Percentiles rank a stretch among this genome's conserved stretches.
These are phyloP conservation scores for Phytophthora aleatoria DNA, from an alignment of 352 stramenopile genomes.

Conservation along the genomic window DNA sequence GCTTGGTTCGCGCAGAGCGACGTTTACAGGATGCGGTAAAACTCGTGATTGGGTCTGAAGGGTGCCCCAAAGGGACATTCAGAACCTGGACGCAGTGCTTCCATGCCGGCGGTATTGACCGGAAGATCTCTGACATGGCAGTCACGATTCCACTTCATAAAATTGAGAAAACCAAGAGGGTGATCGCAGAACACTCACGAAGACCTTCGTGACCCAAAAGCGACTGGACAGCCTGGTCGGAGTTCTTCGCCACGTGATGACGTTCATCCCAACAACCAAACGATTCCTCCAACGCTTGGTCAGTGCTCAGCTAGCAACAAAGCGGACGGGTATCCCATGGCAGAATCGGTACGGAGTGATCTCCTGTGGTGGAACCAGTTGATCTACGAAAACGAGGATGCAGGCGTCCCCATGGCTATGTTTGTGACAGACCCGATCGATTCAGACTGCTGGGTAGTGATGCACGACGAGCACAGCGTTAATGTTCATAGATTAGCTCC, in stretches of 20 bases:
- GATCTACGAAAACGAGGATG: background rate
- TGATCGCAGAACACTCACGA: background rate
- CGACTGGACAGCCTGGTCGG: background rate
- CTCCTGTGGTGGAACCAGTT: background rate
- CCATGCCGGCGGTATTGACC: background rate
- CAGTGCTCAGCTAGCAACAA: background rate
- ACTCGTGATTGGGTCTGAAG: constrained; percentile 1
- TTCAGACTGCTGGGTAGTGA: too few relatives aligned
- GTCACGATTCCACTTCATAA: background rate
- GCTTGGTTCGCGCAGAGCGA: background rate
- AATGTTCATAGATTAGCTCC: too few relatives aligned
- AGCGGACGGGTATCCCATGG: background rate
- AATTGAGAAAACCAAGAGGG: background rate
- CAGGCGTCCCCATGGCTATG: background rate
- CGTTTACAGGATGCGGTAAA: constrained; percentile 1
- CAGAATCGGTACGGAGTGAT: background rate
- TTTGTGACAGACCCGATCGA: too few relatives aligned
- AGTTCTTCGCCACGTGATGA: background rate
- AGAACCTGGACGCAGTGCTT: background rate
- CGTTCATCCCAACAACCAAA: background rate
- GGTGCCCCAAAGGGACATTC: background rate
- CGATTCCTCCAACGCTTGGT: background rate
- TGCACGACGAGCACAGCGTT: too few relatives aligned
- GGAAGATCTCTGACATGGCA: background rate
- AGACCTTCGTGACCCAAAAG: background rate